Base-by-base conservation (phyloP, 2,329 filamentous ascomycete species). In the Microcyclosporella mali region DNA sequence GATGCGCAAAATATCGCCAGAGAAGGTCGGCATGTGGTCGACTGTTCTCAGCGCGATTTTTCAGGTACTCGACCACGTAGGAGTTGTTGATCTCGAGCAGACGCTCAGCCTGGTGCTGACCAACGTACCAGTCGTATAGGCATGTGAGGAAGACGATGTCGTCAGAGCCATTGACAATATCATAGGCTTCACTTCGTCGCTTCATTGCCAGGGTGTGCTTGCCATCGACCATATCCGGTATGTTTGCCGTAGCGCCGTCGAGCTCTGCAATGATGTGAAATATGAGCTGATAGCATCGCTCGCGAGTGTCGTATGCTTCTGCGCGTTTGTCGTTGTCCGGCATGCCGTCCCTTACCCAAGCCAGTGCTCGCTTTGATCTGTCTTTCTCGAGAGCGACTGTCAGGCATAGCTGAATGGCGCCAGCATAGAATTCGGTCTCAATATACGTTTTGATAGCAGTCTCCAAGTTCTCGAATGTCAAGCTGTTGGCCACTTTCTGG, bases 121-220 rank as follows among this genome's bases (percentile, higher is more conserved):
- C 69, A 53, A 97, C 81, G 65, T 98, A 98, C 90, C 92, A 98
- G 58, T 95, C 89, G 62, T 95, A 98, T n/a, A 98, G 74, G 57
- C 87, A 88, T 48, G 87, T 94, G 63, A 97, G 84, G 70, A 98
- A 98, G 3, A 95, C 85, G 59, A 95, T 87, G 54, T 98, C 92
- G 11, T 83, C 78, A 0, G 90, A 94, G 45, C 77, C 78, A 60
- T 94, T 87, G 56, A 98, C 88, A 2, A 95, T 85, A 33, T 82
- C 79, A 66, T 97, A 95, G 0, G 92, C 90, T 68, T 98, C 90
- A 37, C 80, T 78, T 51, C 85, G 79, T 64, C 92, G 88, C 35
- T 82, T 89, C 2, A 82, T 81, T 15, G 85, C 78, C 10, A 87
- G 66, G 0, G 88, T 89, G 38, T 79, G 77, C 52, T 85, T 81